A percentile compares a stretch with the other conserved stretches of the same genome.
These are phyloP conservation scores for Rhodosporidiobolus odoratus DNA, from an alignment of 768 basidiomycete species.

Conservation along the genomic window DNA sequence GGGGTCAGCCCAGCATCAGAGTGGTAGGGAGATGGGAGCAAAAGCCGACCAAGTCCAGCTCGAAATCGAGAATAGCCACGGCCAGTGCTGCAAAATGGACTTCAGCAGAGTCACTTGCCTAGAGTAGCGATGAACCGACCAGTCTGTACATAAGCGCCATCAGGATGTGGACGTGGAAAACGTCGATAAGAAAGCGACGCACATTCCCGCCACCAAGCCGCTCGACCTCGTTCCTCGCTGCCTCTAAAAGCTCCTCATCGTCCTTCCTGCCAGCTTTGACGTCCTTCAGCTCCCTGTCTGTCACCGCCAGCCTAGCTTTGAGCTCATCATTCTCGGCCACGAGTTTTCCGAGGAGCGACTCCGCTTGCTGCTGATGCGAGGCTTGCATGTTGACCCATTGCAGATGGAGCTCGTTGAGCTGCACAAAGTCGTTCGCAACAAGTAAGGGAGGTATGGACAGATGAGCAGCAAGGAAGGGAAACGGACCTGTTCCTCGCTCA, in stretches of 20 bases:
- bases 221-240: neutral
- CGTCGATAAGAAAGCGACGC: neutral
- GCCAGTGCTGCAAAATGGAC: slow-evolving; percentile 5
- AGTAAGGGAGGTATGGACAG: too few relatives aligned
- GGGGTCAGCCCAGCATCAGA: neutral
- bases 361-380: neutral
- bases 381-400: slow-evolving; percentile 2
- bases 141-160: neutral
- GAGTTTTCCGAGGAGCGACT: neutral
- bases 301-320: neutral
- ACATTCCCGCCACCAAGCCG: neutral
- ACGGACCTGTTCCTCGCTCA: neutral
- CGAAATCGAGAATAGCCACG: slow-evolving; percentile 21
- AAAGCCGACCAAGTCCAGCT: neutral
- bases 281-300: slow-evolving; percentile 12
- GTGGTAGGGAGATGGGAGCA: neutral
- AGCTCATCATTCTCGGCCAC: slow-evolving; percentile 10
- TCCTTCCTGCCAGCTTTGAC: slow-evolving; percentile 12
- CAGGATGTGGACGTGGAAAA: neutral
- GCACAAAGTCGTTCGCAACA: too few relatives aligned
- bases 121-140: neutral
- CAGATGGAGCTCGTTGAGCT: slow-evolving; percentile 5
- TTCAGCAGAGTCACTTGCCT: too few relatives aligned
- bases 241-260: neutral
- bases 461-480: too few relatives aligned